Evolutionary conservation across 1,139 yeast species (phyloP), one percentile per base, ranked within the genome.

Genomic region (Candida tetrigidarum): DNA sequence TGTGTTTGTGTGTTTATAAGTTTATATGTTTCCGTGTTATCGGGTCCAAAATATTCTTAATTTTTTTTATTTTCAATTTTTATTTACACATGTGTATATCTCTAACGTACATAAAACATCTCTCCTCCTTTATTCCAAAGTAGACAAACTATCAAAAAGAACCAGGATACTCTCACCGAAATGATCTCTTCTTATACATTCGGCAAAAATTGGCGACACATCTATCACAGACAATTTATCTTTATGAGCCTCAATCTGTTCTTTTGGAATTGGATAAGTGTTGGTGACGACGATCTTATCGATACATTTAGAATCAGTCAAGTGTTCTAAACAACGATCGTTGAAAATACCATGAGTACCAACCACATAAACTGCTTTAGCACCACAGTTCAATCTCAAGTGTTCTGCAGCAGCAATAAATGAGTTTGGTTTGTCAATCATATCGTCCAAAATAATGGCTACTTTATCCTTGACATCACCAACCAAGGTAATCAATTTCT

Each of bases 321-420:
- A 77, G 51, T 80, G 80, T 57, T 90, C 95, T 50, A 95, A 76
- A 58, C 97, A 90, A 52, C 84, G 83, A 57, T 88, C 96, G 53
- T 90, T 85, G 67, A 95, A 92, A 32, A 91, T 81, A 52, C 98
- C 99, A 60, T 95, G 99, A 3, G 98, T 92, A 10, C 97, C 99
- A 47, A 92, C 84, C 20, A 93, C 84, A 57, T 88, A 90, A 30
- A 95, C 97, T 42, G 83, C 78, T 57, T 84, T 86, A 49, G 99
- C 99, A 48, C 98, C 98, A 71, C 99, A 92, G 67, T 91, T 91
- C 66, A 89, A 75, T 56, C 95, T 81, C 63, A 96, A 83, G 69
- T 93, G 99, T 68, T 95, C 98, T 22, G 99, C 99, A 39, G 99
- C 99, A 34, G 97, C 93, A 54, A 95, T 86, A 63, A 91, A 92